A percentile compares a stretch with the other conserved stretches of the same genome.
phyloP scores from a whole-genome alignment of 306 rosid genomes.

The Cicer yamashitae region DNA sequence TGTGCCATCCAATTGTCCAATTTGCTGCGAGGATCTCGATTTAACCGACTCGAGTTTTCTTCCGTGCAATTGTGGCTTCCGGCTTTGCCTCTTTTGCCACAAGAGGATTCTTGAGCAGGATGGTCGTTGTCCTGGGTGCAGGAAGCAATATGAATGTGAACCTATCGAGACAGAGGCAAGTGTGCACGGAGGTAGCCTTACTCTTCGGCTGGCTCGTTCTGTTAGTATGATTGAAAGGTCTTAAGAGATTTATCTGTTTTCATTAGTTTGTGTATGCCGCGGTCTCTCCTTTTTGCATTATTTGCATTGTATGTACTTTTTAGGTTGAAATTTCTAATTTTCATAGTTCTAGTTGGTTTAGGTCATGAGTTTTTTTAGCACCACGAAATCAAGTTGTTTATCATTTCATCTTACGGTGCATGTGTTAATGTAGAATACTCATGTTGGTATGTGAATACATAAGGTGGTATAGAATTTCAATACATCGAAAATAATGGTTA shows the following conservation, averaged over 20 bases:
- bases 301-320: conserved; percentile 53
- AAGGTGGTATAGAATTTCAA: conserved; percentile 88
- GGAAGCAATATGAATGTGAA: conserved; percentile 80
- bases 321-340: conserved; percentile 57
- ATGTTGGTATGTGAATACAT: conserved; percentile 87
- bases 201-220: conserved; percentile 77
- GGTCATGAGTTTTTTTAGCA: conserved; percentile 60
- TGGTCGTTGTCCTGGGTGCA: conserved; percentile 95
- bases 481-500: conserved; percentile 65
- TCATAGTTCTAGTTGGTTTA: conserved; percentile 65
- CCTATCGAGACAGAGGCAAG: conserved; percentile 69
- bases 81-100: conserved; percentile 98
- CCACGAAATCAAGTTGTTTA: conserved; percentile 61
- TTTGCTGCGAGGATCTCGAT: conserved; percentile 93
- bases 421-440: conserved; percentile 72
- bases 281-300: conserved; percentile 50
- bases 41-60: conserved; percentile 83
- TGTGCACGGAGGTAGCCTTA: conserved; percentile 65
- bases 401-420: conserved; percentile 65
- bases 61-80: conserved; percentile 90
- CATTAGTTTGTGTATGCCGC: conserved; percentile 54
- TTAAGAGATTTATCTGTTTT: conserved; percentile 55
- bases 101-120: conserved; percentile 94
- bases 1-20: conserved; percentile 79
- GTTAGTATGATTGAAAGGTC: conserved; percentile 85